These are phyloP conservation scores for Gastrolobium villosum DNA, from an alignment of 306 rosid genomes.

Conservation along the genomic window DNA sequence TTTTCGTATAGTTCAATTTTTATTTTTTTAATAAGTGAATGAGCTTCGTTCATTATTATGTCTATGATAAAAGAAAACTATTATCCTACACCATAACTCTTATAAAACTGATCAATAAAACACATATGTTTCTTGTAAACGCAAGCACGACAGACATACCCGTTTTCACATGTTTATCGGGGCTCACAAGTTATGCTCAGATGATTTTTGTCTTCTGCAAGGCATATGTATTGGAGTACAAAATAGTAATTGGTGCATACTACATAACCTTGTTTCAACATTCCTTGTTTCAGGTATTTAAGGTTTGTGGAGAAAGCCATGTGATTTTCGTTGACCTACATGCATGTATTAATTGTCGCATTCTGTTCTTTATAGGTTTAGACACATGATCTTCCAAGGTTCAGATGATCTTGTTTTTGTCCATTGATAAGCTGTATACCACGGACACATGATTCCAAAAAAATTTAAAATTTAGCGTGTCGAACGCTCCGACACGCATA, in stretches of 20 bases:
- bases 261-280: background rate
- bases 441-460: too few relatives aligned
- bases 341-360: constrained; percentile 1
- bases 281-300: constrained; percentile 19
- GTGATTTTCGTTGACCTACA: constrained; percentile 40
- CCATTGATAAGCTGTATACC: background rate
- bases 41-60: too few relatives aligned
- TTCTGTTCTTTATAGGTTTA: background rate
- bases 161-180: background rate
- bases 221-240: background rate
- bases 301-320: constrained; percentile 28
- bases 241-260: background rate
- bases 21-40: too few relatives aligned
- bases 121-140: background rate
- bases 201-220: background rate
- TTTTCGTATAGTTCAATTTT: too few relatives aligned
- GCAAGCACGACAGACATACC: background rate
- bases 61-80: too few relatives aligned
- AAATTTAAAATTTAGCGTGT: too few relatives aligned
- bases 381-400: constrained; percentile 13
- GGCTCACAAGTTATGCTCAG: background rate
- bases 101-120: background rate
- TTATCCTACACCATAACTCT: too few relatives aligned
- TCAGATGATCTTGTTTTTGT: background rate
- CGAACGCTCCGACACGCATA: too few relatives aligned